Base-by-base conservation (phyloP, 768 basidiomycete genomes). In the Suillus alpinus region DNA sequence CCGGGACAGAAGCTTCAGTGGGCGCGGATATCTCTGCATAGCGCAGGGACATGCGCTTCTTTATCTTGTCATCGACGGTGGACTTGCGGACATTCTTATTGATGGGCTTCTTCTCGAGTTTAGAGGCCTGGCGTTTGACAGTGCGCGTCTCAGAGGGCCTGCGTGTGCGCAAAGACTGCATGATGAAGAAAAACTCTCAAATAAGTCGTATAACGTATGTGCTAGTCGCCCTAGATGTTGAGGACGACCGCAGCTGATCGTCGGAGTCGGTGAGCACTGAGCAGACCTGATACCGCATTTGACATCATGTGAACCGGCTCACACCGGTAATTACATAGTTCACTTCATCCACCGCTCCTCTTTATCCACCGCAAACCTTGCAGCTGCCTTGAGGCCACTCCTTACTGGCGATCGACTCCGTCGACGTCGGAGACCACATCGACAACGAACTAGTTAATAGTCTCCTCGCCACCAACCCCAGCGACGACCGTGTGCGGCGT, bases 1-100 rank as follows among this genome's bases (percentile, higher is more conserved):
- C 75, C 4, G 91, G 88, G 3, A 86, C 70, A 44, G 71, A 73
- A 9, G 73, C 70, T 53, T 84, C 81, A 2, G 85, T 87, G 6
- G 89, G 90, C n/a, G 82, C 77, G 1, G 89, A 89, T 58, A 92
- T 89, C 65, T 92, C 91, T 41, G 90, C 92, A 83, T 92, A 97
- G 71, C 95, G 87, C 83, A 89, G 91, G 16, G 94, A 95, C 87
- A 97, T 89, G 69, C 95, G 90, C 76, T 94, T 94, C 83, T 94
- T 94, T 75, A 97, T 94, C 78, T 91, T 94, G 82, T 95, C 95
- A 73, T 94, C 83, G 62, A 87, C 81, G 59, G 73, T 62, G 8
- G 75, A 75, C 23, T 70, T 86, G 70, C 81, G 79, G 5, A 74
- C 74, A 70, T 82, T 81, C 63, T 80, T 73, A 66, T 78, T 66